These are phyloP conservation scores for Fomitopsis palustris DNA, from an alignment of 1,284 basidiomycete genomes.

Conservation along the genomic window DNA sequence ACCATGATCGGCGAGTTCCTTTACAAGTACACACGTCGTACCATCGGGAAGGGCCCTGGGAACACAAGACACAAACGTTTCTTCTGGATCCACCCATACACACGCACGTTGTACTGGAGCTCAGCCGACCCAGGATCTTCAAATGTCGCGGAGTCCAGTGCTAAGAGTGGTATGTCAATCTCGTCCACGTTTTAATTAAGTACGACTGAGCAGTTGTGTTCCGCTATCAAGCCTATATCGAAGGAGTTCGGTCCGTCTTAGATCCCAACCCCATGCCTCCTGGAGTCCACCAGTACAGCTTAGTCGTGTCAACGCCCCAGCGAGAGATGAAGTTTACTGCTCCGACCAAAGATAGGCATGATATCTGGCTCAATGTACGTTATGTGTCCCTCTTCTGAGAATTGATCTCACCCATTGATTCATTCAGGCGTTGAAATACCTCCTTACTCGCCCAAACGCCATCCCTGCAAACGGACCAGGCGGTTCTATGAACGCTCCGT, in stretches of 20 bases:
- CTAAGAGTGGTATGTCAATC: conserved; percentile 87
- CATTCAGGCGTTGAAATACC: conserved; percentile 78
- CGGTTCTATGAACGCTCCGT: conserved; percentile 37
- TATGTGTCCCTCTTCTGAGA: not conserved
- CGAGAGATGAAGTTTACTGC: conserved; percentile 98
- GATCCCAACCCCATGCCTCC: conserved; percentile 94
- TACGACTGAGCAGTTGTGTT: conserved; percentile 11
- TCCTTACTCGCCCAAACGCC: conserved; percentile 67
- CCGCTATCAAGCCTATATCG: conserved; percentile 79
- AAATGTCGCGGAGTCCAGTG: conserved; percentile 85
- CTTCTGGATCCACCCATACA: conserved; percentile 99
- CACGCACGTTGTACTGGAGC: conserved; percentile 97
- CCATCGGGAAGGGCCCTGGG: conserved; percentile 90
- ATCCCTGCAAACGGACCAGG: conserved; percentile 40
- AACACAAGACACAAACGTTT: conserved; percentile 92
- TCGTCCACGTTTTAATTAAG: conserved; percentile 6
- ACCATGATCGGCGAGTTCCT: conserved; percentile 99
- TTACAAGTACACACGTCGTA: conserved; percentile 93
- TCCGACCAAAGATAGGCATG: conserved; percentile 90
- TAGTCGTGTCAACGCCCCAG: conserved; percentile 89
- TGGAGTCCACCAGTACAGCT: conserved; percentile 89
- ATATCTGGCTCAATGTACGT: conserved; percentile 89
- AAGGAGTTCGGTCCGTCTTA: conserved; percentile 84
- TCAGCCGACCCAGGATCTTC: conserved; percentile 89
- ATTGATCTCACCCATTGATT: not conserved